Base-by-base conservation (phyloP, 345 rosid genomes). In the Schrenkiella parvula region DNA sequence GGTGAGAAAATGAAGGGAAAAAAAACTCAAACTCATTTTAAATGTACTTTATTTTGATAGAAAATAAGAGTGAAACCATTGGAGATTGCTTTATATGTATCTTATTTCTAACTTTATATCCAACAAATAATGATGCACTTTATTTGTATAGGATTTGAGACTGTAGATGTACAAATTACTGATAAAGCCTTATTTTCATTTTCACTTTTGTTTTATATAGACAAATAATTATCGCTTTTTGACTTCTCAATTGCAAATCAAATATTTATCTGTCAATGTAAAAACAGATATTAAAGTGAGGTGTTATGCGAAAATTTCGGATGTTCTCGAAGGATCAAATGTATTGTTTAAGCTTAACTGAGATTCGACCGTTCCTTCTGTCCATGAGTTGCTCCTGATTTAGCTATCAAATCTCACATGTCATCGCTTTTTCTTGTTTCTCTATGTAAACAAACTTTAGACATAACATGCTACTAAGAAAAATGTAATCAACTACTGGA, bases 221-320 rank as follows among this genome's bases (percentile, higher is more conserved):
- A 60, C 9, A 51, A 51, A 61, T 17, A 63, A 38, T 3, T 28
- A 70, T 62, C 13, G 28, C 56, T 54, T 72, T 71, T 72, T 64
- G 70, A 63, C 76, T 72, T 72, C 22, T 42, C 32, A 38, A 31
- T 41, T 52, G 17, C 46, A 39, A 39, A 25, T 67, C 6, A 34
- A 51, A 19, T 14, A 32, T 52, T 5, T 17, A 1, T 39, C 7
- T 1, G 37, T 10, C 15, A 68, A 41, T 41, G 19, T 39, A 38
- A 67, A 5, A 39, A 25, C 2, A n/a, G 14, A 9, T 14, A 7
- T 8, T 25, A 22, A 42, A 34, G 19, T 44, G 11, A 66, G 8
- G 18, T 66, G 17, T 66, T 50, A 29, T 7, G 78, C 73, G 72
- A 66, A 74, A 66, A 6, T 74, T 50, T 57, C 60, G 78, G 78